These are phyloP conservation scores for Lactarius hengduanensis DNA, from an alignment of 768 basidiomycete species.

Conservation along the genomic window DNA sequence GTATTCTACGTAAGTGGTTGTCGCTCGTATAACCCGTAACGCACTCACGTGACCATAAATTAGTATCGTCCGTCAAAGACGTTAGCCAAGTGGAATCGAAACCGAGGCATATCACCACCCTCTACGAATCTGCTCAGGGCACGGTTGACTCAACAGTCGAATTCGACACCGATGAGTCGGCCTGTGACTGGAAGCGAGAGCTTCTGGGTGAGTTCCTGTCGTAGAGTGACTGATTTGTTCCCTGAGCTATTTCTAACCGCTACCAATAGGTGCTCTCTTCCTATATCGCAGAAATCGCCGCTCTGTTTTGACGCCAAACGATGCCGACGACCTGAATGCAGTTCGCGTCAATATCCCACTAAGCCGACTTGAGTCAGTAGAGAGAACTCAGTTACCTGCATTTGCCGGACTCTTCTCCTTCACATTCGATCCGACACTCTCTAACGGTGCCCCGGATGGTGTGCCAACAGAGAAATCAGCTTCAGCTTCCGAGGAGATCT, in stretches of 20 bases:
- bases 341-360: slow-evolving; percentile 50
- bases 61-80: slow-evolving; percentile 51
- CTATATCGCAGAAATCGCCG: slow-evolving; percentile 45
- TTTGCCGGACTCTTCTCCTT: slow-evolving; percentile 29
- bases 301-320: slow-evolving; percentile 35
- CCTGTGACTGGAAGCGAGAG: slow-evolving; percentile 50
- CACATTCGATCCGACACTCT: slow-evolving; percentile 17
- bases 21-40: neutral
- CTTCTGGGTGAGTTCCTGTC: slow-evolving; percentile 39
- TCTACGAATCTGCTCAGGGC: slow-evolving; percentile 37
- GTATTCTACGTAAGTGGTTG: slow-evolving; percentile 47
- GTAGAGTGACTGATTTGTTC: neutral
- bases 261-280: slow-evolving; percentile 44
- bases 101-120: slow-evolving; percentile 42
- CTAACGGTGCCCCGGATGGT: neutral
- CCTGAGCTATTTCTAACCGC: neutral
- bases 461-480: neutral
- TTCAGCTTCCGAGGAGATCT: neutral
- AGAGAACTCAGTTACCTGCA: slow-evolving; percentile 28
- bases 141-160: slow-evolving; percentile 39
- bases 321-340: slow-evolving; percentile 38
- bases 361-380: slow-evolving; percentile 37
- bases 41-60: slow-evolving; percentile 1
- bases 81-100: slow-evolving; percentile 45
- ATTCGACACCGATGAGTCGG: slow-evolving; percentile 59